Conservation (phyloP, 257 asterid genomes). For the Nicotiana sylvestris region DNA sequence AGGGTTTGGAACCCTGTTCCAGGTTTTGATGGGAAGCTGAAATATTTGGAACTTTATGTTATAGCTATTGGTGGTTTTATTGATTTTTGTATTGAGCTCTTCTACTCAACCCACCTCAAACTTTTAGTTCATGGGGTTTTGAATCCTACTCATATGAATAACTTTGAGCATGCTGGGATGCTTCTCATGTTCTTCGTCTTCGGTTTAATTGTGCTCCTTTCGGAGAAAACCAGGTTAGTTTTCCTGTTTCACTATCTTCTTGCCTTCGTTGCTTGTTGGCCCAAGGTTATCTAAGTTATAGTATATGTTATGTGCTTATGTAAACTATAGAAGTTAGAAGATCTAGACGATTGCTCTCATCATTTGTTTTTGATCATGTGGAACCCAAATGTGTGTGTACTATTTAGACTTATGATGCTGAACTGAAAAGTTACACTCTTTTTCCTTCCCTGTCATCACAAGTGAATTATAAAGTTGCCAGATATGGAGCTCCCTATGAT, state of each 20-base stretch:
- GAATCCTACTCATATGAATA: constrained; percentile 89
- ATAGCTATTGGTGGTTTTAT: constrained; percentile 71
- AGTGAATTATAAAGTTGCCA: not conserved
- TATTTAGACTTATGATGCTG: not conserved
- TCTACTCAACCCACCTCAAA: constrained; percentile 82
- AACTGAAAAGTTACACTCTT: not conserved
- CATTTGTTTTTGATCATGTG: not conserved
- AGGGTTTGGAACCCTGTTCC: constrained; percentile 91
- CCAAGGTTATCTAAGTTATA: not conserved
- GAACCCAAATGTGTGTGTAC: not conserved
- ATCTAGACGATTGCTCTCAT: not conserved
- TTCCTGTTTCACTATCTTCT: constrained; percentile 22
- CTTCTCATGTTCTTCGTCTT: constrained; percentile 91
- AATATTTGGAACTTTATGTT: constrained; percentile 87
- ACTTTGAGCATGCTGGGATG: constrained; percentile 98
- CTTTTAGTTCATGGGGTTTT: constrained; percentile 69
- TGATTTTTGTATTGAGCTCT: constrained; percentile 85
- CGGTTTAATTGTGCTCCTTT: constrained; percentile 61
- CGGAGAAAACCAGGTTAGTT: constrained; percentile 79
- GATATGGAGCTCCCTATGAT: not conserved
- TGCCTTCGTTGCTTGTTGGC: not conserved
- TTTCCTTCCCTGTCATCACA: not conserved
- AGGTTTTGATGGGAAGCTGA: constrained; percentile 63
- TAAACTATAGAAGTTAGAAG: not conserved
- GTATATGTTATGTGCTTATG: not conserved